phyloP scores from a whole-genome alignment of 2,329 filamentous ascomycete genomes.

The Gnomoniopsis sp. region DNA sequence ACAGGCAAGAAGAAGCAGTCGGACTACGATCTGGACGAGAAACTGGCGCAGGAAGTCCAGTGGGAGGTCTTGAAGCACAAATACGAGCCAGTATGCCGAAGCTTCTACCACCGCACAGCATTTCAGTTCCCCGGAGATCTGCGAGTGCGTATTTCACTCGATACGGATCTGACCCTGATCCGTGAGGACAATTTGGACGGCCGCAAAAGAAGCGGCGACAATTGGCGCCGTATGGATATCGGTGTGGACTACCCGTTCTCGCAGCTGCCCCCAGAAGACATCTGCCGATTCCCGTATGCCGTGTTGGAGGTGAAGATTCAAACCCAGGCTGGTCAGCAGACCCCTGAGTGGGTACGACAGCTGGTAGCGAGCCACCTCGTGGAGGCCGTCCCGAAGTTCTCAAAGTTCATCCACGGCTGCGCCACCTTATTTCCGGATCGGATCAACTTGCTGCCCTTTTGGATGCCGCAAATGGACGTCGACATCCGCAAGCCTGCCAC shows the following conservation, averaged over 20 bases:
- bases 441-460: conserved; percentile 90
- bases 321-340: conserved; percentile 91
- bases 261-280: conserved; percentile 79
- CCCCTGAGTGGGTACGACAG: conserved; percentile 94
- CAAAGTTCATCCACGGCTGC: conserved; percentile 96
- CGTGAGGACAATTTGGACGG: conserved; percentile 95
- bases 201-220: conserved; percentile 69
- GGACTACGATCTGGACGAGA: conserved; percentile 87
- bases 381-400: conserved; percentile 98
- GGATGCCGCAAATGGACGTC: conserved; percentile 97
- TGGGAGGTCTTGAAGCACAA: conserved; percentile 87
- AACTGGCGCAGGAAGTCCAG: conserved; percentile 86
- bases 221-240: conserved; percentile 97
- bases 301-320: conserved; percentile 97
- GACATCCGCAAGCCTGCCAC: conserved; percentile 92
- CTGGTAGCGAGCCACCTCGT: conserved; percentile 91
- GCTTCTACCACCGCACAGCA: conserved; percentile 96
- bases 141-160: conserved; percentile 91
- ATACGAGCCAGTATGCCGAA: conserved; percentile 84
- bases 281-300: conserved; percentile 92
- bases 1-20: conserved; percentile 92
- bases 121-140: conserved; percentile 97
- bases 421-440: conserved; percentile 81
- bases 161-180: conserved; percentile 92
- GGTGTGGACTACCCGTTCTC: conserved; percentile 94